Evolutionary conservation across 2,329 filamentous ascomycete genomes (phyloP), one percentile per base, ranked within the genome.

Genomic region (Diaporthe capsici): DNA sequence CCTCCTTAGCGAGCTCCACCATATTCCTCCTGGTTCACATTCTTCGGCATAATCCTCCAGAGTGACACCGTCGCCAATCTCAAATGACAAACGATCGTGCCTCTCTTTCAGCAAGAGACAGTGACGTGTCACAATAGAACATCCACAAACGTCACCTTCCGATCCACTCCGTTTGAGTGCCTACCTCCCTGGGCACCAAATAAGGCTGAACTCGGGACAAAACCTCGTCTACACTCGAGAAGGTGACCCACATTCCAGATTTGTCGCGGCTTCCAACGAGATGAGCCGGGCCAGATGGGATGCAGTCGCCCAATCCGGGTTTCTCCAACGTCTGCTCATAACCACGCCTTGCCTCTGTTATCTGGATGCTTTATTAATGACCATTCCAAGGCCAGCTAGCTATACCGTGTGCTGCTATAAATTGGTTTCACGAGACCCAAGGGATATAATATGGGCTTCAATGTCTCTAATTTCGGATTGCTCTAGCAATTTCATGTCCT

Each of bases 401-500:
- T 31, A 12, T 44, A 22, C 42, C 20, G 8, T 31, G 10, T 34
- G 28, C 42, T 65, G 60, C 61, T 49, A 20, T 31, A 12, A 20
- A 22, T 37, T 20, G 28, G 10, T 25, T 51, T 9, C 28, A 7
- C 44, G 10, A 34, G 34, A 31, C 8, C 28, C 63, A 51, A 67
- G 63, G 63, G 63, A 51, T 51, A 39, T 12, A 13, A 68, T 39
- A 51, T 31, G 47, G 34, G 65, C 65, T 55, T 55, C n/a, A 55
- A 42, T 55, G 65, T 55, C 34, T 70, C 65, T 70, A 53, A 70
- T 70, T 42, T 70, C 49, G 49, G 65, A 55, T 39, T 55, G 49
- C 34, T 31, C 65, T 70, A 15, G 49, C 65, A 37, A 70, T 42
- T 68, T 42, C 34, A 55, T 28, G 47, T 53, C 22, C 17, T 53